Base-by-base conservation (phyloP, 768 basidiomycete species). In the Serendipita sp. region DNA sequence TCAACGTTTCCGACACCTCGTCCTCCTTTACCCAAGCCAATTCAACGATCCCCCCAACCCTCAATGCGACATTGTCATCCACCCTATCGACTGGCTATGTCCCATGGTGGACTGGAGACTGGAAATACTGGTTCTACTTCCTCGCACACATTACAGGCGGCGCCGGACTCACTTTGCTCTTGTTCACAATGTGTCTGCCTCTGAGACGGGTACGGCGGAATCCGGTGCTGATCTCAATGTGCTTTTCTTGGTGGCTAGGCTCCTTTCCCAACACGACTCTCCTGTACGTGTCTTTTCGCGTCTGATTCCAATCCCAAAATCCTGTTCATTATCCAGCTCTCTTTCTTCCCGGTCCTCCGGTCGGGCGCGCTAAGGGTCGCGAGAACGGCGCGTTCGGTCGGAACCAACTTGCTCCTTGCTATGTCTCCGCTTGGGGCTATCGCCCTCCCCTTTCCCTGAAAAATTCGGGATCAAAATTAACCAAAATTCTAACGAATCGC, bases 81-180 rank as follows among this genome's bases (percentile, higher is more conserved):
- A 9, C n/a, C n/a, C 20, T 28, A 20, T 48, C 45, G 17, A 58
- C 24, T n/a, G 53, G 53, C 22, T 58, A 26, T 34, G 53, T 58
- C 4, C 1, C 53, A 26, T 58, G 53, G 53, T 58, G 53, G 53
- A n/a, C 11, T 9, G 53, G 53, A 31, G 53, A 58, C 33, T 58
- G 53, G 53, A 24, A n/a, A 33, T 58, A 58, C 33, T 58, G 53
- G 53, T 58, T 58, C 53, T 58, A 58, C 33, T 58, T 58, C 53
- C 24, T 58, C 20, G 53, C 53, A 24, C 53, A 58, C 53, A 28
- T n/a, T 17, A 31, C 11, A 28, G 45, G 45, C 7, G 45, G 45
- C 20, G 53, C 53, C 4, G 53, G 53, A 13, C 26, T 58, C 4
- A 58, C 24, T 31, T 28, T 58, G 0, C 53, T 58, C 0, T 34